Evolutionary conservation across 345 rosid genomes (phyloP).

Genomic region (Trapa bicornis): DNA sequence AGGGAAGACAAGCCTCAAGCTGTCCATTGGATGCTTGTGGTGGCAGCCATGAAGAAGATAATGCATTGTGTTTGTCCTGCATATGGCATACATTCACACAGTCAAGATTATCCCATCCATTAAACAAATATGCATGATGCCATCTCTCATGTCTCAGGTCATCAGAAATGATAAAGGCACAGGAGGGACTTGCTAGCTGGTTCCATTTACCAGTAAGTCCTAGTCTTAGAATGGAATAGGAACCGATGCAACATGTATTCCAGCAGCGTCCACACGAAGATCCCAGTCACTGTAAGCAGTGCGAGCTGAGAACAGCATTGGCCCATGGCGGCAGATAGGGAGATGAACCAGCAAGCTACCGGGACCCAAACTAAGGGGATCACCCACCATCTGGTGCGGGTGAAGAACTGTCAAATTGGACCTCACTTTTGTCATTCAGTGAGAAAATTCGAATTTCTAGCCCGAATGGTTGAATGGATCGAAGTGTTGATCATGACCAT

Average conservation of each 20-base stretch:
- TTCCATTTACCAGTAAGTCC: conserved; percentile 49
- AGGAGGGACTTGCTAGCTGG: conserved; percentile 10
- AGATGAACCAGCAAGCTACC: conserved; percentile 49
- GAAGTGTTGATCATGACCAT: no score
- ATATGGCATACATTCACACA: conserved; percentile 3
- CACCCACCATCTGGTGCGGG: conserved; percentile 92
- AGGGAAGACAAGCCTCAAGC: conserved; percentile 78
- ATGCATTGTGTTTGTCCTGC: conserved; percentile 74
- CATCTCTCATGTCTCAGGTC: neutral
- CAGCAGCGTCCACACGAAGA: conserved; percentile 65
- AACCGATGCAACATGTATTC: conserved; percentile 93
- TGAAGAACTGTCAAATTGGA: conserved; percentile 49
- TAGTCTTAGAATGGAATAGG: conserved; percentile 80
- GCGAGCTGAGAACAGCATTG: conserved; percentile 41
- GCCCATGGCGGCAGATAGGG: conserved; percentile 52
- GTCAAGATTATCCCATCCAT: neutral
- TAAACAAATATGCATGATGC: neutral
- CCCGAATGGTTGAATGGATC: neutral
- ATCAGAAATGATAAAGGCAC: neutral
- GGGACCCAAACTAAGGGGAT: conserved; percentile 90
- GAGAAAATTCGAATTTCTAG: neutral
- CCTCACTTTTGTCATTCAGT: neutral
- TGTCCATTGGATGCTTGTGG: conserved; percentile 97
- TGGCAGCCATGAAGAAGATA: conserved; percentile 93
- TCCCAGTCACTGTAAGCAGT: conserved; percentile 40